Evolutionary conservation across 2,329 filamentous ascomycete genomes (phyloP).

Genomic region (Ophiostoma himal-ulmi): DNA sequence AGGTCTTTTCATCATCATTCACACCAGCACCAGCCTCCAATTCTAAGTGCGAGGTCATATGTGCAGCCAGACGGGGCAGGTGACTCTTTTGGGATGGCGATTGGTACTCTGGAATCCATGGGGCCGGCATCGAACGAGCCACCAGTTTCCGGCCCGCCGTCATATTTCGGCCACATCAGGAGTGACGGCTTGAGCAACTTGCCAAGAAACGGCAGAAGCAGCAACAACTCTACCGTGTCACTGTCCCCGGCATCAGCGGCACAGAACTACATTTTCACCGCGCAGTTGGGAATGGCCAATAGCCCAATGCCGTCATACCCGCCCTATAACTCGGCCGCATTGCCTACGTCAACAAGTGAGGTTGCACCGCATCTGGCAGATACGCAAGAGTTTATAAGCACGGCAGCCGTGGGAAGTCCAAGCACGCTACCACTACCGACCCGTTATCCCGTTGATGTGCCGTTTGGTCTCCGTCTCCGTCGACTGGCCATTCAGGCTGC

Average conservation of each 20-base stretch:
- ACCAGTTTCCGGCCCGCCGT: not conserved
- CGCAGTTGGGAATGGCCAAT: not conserved
- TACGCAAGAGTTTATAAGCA: constrained; percentile 15
- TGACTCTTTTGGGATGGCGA: not conserved
- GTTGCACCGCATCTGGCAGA: constrained; percentile 14
- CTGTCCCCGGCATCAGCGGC: constrained; percentile 22
- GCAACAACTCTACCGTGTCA: not conserved
- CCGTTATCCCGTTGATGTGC: constrained; percentile 43
- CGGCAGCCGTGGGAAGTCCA: constrained; percentile 30
- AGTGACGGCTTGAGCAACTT: constrained; percentile 1
- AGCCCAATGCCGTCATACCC: not conserved
- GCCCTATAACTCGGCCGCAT: not conserved
- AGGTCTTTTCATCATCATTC: not conserved
- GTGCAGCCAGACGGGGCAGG: not conserved
- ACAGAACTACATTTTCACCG: not conserved
- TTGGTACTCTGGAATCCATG: not conserved
- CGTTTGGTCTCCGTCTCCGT: constrained; percentile 67
- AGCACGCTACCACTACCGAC: constrained; percentile 40
- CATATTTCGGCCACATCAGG: not conserved
- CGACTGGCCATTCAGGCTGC: constrained; percentile 59
- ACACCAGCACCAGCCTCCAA: not conserved
- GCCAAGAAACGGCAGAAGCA: constrained; percentile 14
- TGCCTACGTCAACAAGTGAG: constrained; percentile 15
- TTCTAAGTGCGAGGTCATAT: not conserved
- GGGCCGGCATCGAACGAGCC: not conserved